phyloP scores from a whole-genome alignment of 106 monocot genomes.

The Dendrobium nobile region DNA sequence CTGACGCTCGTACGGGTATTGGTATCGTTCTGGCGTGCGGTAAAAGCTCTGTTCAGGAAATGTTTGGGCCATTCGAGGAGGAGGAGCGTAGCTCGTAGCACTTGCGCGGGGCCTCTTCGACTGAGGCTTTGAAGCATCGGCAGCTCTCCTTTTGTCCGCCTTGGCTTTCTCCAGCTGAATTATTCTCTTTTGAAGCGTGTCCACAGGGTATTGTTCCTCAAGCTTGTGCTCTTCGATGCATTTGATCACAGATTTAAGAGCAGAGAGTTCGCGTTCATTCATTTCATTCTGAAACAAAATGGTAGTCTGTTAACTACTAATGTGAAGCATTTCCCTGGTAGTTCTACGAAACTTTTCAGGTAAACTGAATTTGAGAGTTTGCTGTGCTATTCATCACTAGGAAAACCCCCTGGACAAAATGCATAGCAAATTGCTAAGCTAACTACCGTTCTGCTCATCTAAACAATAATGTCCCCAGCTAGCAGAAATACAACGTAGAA shows the following conservation, averaged over 20 bases:
- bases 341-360: too few species aligned
- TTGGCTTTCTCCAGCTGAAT: constrained; percentile 83
- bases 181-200: constrained; percentile 72
- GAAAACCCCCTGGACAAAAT: too few species aligned
- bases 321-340: too few species aligned
- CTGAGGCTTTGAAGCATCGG: constrained; percentile 74
- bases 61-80: constrained; percentile 23
- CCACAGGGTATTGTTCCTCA: constrained; percentile 54
- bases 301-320: too few species aligned
- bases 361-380: too few species aligned
- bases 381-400: too few species aligned
- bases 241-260: constrained; percentile 75
- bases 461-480: too few species aligned
- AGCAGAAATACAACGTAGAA: too few species aligned
- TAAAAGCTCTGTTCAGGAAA: constrained; percentile 70
- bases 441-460: too few species aligned
- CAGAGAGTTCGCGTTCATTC: constrained; percentile 63
- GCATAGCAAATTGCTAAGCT: too few species aligned
- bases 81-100: constrained; percentile 35
- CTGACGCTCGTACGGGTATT: constrained; percentile 58
- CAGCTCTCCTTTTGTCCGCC: constrained; percentile 85
- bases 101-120: constrained; percentile 81
- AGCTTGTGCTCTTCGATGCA: constrained; percentile 95
- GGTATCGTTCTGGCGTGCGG: constrained; percentile 52
- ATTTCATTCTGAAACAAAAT: constrained; percentile 58